These are phyloP conservation scores for Boletus eberwhitei DNA, from an alignment of 768 basidiomycete genomes.

Conservation along the genomic window DNA sequence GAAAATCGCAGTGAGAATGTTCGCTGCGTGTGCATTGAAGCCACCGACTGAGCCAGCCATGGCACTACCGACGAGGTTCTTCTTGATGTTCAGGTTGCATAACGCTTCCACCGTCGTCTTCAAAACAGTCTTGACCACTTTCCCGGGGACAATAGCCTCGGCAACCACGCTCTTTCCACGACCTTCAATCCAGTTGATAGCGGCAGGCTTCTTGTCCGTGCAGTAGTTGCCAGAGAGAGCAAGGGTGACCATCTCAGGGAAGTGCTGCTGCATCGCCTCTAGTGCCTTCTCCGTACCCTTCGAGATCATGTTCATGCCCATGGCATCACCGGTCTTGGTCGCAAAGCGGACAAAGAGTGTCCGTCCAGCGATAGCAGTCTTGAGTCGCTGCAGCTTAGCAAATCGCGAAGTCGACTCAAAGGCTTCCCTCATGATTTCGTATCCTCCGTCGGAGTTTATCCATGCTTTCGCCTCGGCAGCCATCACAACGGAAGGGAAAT, in stretches of 20 bases:
- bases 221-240: conserved; percentile 97
- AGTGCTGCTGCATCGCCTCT: conserved; percentile 69
- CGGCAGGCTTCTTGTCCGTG: conserved; percentile 99
- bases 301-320: conserved; percentile 99
- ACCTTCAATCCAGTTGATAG: conserved; percentile 99
- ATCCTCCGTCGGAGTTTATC: conserved; percentile 83
- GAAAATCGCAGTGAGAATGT: conserved; percentile 94
- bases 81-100: conserved; percentile 91
- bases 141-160: conserved; percentile 89
- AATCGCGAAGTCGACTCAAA: conserved; percentile 96
- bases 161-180: conserved; percentile 97
- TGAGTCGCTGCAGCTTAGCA: conserved; percentile 79
- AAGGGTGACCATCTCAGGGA: conserved; percentile 88
- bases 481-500: conserved; percentile 78
- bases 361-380: conserved; percentile 88
- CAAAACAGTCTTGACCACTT: conserved; percentile 81
- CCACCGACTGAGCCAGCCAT: conserved; percentile 99
- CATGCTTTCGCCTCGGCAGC: conserved; percentile 86
- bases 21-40: conserved; percentile 98
- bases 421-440: conserved; percentile 67
- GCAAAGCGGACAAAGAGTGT: conserved; percentile 92
- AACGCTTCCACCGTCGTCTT: conserved; percentile 93
- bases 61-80: conserved; percentile 95
- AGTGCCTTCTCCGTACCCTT: conserved; percentile 97
- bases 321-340: conserved; percentile 94